phyloP scores from a whole-genome alignment of 768 basidiomycete species.

The Trametes gibbosa region DNA sequence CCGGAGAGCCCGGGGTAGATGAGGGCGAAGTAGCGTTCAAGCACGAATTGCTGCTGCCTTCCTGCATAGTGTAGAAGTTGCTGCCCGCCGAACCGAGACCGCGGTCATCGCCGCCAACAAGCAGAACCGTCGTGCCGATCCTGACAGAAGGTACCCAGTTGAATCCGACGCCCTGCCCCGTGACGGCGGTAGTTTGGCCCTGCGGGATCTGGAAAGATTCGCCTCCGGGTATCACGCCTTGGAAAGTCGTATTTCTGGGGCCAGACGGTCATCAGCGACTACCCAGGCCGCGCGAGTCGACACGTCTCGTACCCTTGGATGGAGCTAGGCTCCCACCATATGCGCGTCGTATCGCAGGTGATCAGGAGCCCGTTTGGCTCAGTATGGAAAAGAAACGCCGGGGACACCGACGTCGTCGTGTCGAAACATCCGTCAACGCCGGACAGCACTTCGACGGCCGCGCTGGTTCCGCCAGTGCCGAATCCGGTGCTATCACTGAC shows the following conservation, averaged over 20 bases:
- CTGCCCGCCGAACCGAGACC: conserved; percentile 73
- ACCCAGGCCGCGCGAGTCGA: too few relatives aligned
- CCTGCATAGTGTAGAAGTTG: conserved; percentile 50
- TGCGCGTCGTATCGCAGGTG: conserved; percentile 59
- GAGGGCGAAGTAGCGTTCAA: conserved; percentile 62
- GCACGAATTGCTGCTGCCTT: conserved; percentile 51
- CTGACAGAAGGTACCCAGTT: conserved; percentile 64
- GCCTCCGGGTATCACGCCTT: conserved; percentile 78
- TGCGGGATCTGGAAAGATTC: conserved; percentile 66
- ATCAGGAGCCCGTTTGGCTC: conserved; percentile 61
- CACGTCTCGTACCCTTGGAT: conserved; percentile 52
- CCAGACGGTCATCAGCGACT: not conserved
- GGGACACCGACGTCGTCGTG: conserved; percentile 42
- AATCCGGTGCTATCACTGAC: conserved; percentile 61
- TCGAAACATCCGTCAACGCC: conserved; percentile 66
- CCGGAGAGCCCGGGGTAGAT: conserved; percentile 73
- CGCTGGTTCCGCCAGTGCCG: conserved; percentile 74
- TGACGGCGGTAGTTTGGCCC: conserved; percentile 40
- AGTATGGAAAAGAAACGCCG: conserved; percentile 59
- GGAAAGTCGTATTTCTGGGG: conserved; percentile 54
- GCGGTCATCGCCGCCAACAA: conserved; percentile 65
- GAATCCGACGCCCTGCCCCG: conserved; percentile 58
- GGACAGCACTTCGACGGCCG: conserved; percentile 50
- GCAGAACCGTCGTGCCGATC: conserved; percentile 60
- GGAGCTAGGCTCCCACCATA: conserved; percentile 58